These are phyloP conservation scores for Bruguiera parviflora DNA, from an alignment of 345 rosid genomes.

Conservation along the genomic window DNA sequence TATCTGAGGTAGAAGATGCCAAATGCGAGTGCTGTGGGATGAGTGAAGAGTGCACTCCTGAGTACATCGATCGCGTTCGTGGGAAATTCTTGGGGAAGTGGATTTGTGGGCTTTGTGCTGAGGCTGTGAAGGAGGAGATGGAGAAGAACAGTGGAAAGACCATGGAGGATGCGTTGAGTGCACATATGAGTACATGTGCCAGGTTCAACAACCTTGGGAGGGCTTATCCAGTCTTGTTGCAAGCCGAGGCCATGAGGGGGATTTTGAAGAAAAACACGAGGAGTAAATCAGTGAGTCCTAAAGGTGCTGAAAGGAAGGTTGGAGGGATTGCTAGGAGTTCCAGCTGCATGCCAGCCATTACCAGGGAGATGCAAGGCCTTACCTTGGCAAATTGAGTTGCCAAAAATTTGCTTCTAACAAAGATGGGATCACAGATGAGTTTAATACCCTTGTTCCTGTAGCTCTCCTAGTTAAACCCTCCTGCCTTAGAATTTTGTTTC, in stretches of 20 bases:
- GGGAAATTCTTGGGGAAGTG: conserved; percentile 65
- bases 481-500: background rate
- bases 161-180: conserved; percentile 56
- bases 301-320: conserved; percentile 36
- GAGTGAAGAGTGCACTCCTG: conserved; percentile 80
- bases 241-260: background rate
- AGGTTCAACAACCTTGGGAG: conserved; percentile 78
- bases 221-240: conserved; percentile 54
- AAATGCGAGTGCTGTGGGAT: conserved; percentile 93
- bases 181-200: conserved; percentile 69
- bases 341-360: conserved; percentile 80
- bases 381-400: background rate
- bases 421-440: background rate
- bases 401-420: background rate
- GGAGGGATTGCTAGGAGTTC: conserved; percentile 63
- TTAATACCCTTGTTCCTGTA: background rate
- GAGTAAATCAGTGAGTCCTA: conserved; percentile 48
- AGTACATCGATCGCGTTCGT: conserved; percentile 70
- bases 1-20: conserved; percentile 72
- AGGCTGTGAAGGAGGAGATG: conserved; percentile 88
- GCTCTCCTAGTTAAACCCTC: background rate
- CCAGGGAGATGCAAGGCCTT: conserved; percentile 43
- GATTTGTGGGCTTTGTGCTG: conserved; percentile 85
- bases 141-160: conserved; percentile 48
- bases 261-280: conserved; percentile 28